These are phyloP conservation scores for Ascochyta pisi DNA, from an alignment of 2,329 filamentous ascomycete species.

Conservation along the genomic window DNA sequence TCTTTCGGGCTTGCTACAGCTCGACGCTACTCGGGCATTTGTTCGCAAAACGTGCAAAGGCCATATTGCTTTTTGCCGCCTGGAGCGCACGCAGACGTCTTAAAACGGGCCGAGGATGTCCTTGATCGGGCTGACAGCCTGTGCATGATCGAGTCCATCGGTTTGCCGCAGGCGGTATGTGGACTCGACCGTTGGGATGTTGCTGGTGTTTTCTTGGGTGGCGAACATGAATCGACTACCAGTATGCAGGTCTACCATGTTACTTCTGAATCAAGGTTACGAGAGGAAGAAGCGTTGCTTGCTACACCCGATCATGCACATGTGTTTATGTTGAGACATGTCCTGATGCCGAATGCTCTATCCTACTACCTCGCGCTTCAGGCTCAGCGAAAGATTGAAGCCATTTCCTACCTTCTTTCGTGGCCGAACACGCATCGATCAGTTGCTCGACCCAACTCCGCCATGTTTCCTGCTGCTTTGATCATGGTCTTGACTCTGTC, in stretches of 20 bases:
- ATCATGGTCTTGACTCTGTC: too few species aligned
- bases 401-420: neutral
- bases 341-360: neutral
- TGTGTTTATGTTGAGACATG: neutral
- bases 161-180: neutral
- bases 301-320: neutral
- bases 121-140: neutral
- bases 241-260: too few species aligned
- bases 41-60: constrained; percentile 3
- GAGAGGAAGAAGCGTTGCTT: too few species aligned
- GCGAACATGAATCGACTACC: too few species aligned
- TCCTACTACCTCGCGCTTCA: neutral
- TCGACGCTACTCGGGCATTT: constrained; percentile 7
- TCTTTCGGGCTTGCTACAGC: constrained; percentile 1
- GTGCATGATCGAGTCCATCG: neutral
- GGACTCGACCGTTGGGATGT: neutral
- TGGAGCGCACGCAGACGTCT: neutral
- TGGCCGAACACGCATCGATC: neutral
- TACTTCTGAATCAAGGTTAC: too few species aligned
- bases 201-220: neutral
- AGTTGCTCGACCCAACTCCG: neutral
- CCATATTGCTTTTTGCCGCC: constrained; percentile 7
- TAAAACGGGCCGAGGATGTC: constrained; percentile 2
- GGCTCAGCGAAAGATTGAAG: neutral
- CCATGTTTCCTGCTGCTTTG: neutral